These are phyloP conservation scores for Plectosphaerella plurivora DNA, from an alignment of 2,329 filamentous ascomycete species.

Conservation along the genomic window DNA sequence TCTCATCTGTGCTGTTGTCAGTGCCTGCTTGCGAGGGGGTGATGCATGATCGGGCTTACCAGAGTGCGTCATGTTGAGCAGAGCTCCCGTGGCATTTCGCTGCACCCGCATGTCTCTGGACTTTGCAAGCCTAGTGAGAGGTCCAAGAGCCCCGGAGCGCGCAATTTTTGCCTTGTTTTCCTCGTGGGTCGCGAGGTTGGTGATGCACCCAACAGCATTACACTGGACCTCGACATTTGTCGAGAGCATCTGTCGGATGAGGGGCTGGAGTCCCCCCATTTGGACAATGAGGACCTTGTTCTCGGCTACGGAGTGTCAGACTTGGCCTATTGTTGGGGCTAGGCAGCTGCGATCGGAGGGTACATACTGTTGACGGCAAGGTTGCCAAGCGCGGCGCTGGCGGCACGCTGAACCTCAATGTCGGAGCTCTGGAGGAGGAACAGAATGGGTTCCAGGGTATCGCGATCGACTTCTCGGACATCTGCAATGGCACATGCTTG, in stretches of 20 bases:
- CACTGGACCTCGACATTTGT: conserved; percentile 98
- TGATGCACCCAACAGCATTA: conserved; percentile 98
- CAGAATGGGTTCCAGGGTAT: conserved; percentile 93
- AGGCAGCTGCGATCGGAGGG: not conserved
- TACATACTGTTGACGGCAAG: conserved; percentile 90
- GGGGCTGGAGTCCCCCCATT: conserved; percentile 80
- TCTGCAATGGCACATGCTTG: conserved; percentile 47
- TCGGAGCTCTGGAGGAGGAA: conserved; percentile 92
- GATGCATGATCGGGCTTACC: conserved; percentile 49
- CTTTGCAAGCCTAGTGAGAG: conserved; percentile 87
- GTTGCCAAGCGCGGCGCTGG: conserved; percentile 92
- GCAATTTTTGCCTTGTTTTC: conserved; percentile 99
- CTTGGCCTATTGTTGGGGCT: no score
- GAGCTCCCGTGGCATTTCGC: conserved; percentile 90
- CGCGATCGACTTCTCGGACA: conserved; percentile 91
- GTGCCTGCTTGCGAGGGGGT: not conserved
- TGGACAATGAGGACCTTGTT: conserved; percentile 97
- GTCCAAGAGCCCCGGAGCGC: conserved; percentile 84
- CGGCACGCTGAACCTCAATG: conserved; percentile 94
- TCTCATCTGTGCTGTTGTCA: conserved; percentile 66
- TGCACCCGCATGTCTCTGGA: conserved; percentile 99
- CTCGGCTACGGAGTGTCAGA: conserved; percentile 59
- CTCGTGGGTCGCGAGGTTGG: conserved; percentile 95
- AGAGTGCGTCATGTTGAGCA: conserved; percentile 99
- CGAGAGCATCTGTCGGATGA: conserved; percentile 98